These are phyloP conservation scores for Pseudogymnoascus destructans DNA, from an alignment of 2,329 filamentous ascomycete species.

Conservation along the genomic window DNA sequence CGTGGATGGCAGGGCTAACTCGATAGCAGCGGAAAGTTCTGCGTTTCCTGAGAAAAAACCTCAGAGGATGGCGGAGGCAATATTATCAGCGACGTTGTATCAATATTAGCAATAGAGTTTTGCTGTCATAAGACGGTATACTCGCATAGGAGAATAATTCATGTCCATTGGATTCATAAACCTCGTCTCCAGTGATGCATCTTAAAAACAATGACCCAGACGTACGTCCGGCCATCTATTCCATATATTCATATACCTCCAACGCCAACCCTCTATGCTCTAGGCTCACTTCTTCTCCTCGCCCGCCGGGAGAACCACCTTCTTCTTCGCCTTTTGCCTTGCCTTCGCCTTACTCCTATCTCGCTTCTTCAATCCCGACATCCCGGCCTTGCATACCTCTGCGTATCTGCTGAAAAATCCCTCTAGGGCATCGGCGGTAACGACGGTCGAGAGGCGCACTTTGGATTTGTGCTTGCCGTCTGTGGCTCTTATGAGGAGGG, in stretches of 20 bases:
- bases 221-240: background rate
- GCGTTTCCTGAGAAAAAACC: background rate
- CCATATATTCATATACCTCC: constrained; percentile 1
- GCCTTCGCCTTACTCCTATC: constrained; percentile 77
- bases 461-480: constrained; percentile 59
- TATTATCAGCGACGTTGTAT: too few species aligned
- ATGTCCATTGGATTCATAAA: constrained; percentile 1
- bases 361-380: constrained; percentile 81
- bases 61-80: background rate
- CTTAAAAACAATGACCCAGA: background rate
- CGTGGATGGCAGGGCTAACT: background rate
- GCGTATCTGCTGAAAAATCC: constrained; percentile 75
- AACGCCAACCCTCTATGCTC: constrained; percentile 1
- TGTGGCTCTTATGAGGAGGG: constrained; percentile 70
- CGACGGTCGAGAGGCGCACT: constrained; percentile 71
- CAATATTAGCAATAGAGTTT: background rate
- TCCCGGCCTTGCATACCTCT: constrained; percentile 79
- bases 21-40: background rate
- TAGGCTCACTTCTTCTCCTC: constrained; percentile 18
- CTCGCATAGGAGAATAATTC: background rate
- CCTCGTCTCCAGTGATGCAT: background rate
- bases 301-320: constrained; percentile 22
- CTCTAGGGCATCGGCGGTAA: constrained; percentile 63
- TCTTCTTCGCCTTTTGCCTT: constrained; percentile 56
- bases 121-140: background rate